Evolutionary conservation across 1,284 basidiomycete species (phyloP).

Genomic region (Ustilago esculenta): DNA sequence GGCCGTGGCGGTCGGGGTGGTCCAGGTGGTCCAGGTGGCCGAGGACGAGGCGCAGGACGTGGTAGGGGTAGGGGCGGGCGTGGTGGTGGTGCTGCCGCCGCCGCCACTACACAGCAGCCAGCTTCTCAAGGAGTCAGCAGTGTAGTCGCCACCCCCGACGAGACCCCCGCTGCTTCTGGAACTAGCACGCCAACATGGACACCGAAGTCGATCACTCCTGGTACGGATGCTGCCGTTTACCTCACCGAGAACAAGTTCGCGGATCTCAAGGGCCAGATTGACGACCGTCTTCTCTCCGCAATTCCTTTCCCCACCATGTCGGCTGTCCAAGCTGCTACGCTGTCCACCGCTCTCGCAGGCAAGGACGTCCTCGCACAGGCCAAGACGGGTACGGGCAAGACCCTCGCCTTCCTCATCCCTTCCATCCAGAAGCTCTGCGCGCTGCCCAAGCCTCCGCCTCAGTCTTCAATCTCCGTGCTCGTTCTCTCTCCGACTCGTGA

Average conservation of each 20-base stretch:
- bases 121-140: conserved; percentile 69
- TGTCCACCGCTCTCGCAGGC: conserved; percentile 68
- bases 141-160: conserved; percentile 37
- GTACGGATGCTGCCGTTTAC: conserved; percentile 33
- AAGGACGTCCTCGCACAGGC: conserved; percentile 76
- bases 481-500: conserved; percentile 70
- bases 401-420: conserved; percentile 87
- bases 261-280: conserved; percentile 41
- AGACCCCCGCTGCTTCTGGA: conserved; percentile 26
- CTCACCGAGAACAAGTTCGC: conserved; percentile 42
- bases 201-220: conserved; percentile 27
- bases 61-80: conserved; percentile 24
- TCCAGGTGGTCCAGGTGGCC: conserved; percentile 13
- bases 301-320: conserved; percentile 68
- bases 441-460: conserved; percentile 39
- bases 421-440: conserved; percentile 74
- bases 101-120: conserved; percentile 2
- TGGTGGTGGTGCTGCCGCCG: conserved; percentile 35
- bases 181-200: conserved; percentile 23
- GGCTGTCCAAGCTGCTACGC: conserved; percentile 70
- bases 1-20: conserved; percentile 20
- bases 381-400: conserved; percentile 94
- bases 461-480: conserved; percentile 62
- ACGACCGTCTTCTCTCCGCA: conserved; percentile 52
- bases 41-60: conserved; percentile 21